Conservation (phyloP, 176 grass and related monocot genomes). For the Olyra latifolia region DNA sequence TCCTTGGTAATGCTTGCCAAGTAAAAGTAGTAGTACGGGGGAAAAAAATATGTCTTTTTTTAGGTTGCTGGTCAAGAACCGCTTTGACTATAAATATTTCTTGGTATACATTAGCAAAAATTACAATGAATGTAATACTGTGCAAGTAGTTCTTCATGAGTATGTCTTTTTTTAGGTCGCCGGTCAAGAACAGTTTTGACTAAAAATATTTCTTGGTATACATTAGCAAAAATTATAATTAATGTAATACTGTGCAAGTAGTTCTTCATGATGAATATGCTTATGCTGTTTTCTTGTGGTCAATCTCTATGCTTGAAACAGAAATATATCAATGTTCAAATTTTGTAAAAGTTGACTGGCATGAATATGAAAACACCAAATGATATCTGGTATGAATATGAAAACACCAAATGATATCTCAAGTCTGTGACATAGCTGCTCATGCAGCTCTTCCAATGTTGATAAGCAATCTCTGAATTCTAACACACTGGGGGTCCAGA, state of each 20-base stretch:
- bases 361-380: neutral
- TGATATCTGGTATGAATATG: neutral
- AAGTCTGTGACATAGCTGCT: constrained; percentile 6
- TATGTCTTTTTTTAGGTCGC: neutral
- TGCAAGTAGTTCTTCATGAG: neutral
- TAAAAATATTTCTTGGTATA: neutral
- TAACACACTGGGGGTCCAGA: neutral
- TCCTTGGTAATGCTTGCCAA: neutral
- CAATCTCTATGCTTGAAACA: neutral
- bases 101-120: neutral
- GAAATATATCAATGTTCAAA: neutral
- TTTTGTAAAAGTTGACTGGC: neutral
- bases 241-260: neutral
- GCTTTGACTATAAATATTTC: neutral
- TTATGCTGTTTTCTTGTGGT: neutral
- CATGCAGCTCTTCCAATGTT: constrained; percentile 5
- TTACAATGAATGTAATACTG: neutral
- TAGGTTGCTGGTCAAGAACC: neutral
- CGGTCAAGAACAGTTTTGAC: neutral
- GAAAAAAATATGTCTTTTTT: neutral
- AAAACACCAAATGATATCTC: neutral
- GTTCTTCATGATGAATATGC: neutral
- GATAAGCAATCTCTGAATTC: neutral
- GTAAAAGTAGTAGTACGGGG: neutral
- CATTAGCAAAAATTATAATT: neutral